phyloP scores from a whole-genome alignment of 73 alveolate species.

The Diophrys appendiculata region DNA sequence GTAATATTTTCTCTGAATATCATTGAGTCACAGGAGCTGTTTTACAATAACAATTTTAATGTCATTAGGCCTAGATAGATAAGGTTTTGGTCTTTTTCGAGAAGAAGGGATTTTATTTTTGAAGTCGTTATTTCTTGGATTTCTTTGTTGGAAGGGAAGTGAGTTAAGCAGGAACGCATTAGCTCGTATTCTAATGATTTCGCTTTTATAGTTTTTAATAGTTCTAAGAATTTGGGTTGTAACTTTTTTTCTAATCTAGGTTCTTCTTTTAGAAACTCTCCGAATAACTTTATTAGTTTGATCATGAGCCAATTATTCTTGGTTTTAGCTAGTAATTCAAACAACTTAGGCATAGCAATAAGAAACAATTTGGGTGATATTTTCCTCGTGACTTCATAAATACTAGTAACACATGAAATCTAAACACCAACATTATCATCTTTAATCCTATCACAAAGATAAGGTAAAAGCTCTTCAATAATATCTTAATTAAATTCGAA shows the following conservation, averaged over 20 bases:
- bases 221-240: slow-evolving; percentile 39
- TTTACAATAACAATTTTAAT: slow-evolving; percentile 25
- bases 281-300: slow-evolving; percentile 26
- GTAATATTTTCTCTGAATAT: slow-evolving; percentile 13
- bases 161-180: slow-evolving; percentile 25
- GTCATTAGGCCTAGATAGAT: slow-evolving; percentile 37
- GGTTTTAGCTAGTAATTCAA: slow-evolving; percentile 35
- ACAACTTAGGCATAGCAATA: slow-evolving; percentile 49
- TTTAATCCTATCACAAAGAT: slow-evolving; percentile 50
- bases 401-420: slow-evolving; percentile 58
- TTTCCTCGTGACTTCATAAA: slow-evolving; percentile 50
- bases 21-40: not conserved
- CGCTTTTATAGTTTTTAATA: slow-evolving; percentile 50
- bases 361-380: slow-evolving; percentile 49
- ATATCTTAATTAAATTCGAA: slow-evolving; percentile 39
- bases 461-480: slow-evolving; percentile 37
- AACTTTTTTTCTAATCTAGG: slow-evolving; percentile 47
- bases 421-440: slow-evolving; percentile 59
- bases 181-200: slow-evolving; percentile 67
- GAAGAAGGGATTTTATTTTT: slow-evolving; percentile 9
- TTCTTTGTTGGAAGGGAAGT: slow-evolving; percentile 12
- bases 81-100: slow-evolving; percentile 30
- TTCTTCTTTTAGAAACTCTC: slow-evolving; percentile 56
- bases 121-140: slow-evolving; percentile 11
- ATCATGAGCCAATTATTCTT: slow-evolving; percentile 53